Evolutionary conservation across 768 basidiomycete genomes (phyloP).

Genomic region (Cystobasidium tubakii): DNA sequence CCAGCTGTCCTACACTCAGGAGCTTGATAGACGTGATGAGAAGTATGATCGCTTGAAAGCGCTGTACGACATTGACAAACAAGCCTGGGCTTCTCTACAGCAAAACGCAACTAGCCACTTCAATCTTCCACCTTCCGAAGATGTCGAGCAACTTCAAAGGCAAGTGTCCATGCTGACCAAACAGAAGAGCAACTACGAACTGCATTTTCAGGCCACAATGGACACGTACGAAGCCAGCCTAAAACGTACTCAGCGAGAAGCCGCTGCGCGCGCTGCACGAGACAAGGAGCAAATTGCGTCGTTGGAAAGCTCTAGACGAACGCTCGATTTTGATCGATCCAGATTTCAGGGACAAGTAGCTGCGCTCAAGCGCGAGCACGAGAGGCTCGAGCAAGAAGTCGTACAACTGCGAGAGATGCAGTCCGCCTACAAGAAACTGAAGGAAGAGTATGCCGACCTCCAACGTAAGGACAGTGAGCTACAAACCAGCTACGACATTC

Average conservation of each 20-base stretch:
- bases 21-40: neutral
- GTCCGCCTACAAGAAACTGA: neutral
- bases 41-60: neutral
- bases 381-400: neutral
- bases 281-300: neutral
- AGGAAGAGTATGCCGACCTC: neutral
- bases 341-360: neutral
- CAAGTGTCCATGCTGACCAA: neutral
- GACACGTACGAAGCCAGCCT: neutral
- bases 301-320: neutral
- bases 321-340: neutral
- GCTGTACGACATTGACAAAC: neutral
- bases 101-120: neutral
- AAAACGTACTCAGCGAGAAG: neutral
- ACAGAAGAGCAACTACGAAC: neutral
- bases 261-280: neutral
- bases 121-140: slow-evolving; percentile 4
- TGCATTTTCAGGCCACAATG: neutral
- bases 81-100: neutral
- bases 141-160: neutral
- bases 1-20: neutral
- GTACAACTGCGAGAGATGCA: neutral
- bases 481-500: neutral
- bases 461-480: neutral
- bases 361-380: neutral